Conservation (phyloP, 148 eudicot genomes). For the Nepenthes gracilis region DNA sequence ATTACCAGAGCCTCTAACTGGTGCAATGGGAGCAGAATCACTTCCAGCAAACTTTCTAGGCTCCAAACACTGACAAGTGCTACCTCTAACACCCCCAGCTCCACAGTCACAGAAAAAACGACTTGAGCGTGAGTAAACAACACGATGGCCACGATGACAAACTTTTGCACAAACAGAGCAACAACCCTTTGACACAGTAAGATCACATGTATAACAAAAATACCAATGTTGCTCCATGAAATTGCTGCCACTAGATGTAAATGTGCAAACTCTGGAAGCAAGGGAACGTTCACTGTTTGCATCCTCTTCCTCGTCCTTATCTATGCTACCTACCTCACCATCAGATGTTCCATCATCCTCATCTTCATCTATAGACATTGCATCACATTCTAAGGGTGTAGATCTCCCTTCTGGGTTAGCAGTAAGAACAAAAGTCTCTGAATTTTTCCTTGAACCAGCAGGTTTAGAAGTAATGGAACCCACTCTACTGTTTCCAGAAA, state of each 20-base stretch:
- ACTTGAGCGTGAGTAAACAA: constrained; percentile 95
- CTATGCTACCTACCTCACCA: constrained; percentile 83
- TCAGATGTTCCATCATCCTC: constrained; percentile 99
- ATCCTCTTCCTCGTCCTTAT: constrained; percentile 94
- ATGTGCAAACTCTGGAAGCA: constrained; percentile 97
- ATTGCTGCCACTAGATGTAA: constrained; percentile 99
- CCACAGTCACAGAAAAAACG: constrained; percentile 99
- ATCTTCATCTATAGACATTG: constrained; percentile 94
- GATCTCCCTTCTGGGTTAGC: constrained; percentile 66
- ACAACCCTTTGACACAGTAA: constrained; percentile 97
- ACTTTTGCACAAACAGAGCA: constrained; percentile 99
- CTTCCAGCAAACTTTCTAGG: constrained; percentile 75
- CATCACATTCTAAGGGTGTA: constrained; percentile 78
- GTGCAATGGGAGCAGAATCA: constrained; percentile 28
- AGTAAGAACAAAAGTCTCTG: constrained; percentile 59
- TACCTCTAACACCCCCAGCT: constrained; percentile 98
- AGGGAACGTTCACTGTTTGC: constrained; percentile 78
- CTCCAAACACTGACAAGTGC: constrained; percentile 94
- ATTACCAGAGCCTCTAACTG: constrained; percentile 39
- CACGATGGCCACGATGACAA: constrained; percentile 99
- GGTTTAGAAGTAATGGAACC: constrained; percentile 38
- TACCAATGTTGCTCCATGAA: constrained; percentile 99
- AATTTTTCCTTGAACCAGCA: constrained; percentile 54
- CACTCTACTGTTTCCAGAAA: constrained; percentile 31
- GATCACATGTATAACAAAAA: constrained; percentile 97